Conservation (phyloP, 164 flowering plant genomes). For the Malania oleifera region DNA sequence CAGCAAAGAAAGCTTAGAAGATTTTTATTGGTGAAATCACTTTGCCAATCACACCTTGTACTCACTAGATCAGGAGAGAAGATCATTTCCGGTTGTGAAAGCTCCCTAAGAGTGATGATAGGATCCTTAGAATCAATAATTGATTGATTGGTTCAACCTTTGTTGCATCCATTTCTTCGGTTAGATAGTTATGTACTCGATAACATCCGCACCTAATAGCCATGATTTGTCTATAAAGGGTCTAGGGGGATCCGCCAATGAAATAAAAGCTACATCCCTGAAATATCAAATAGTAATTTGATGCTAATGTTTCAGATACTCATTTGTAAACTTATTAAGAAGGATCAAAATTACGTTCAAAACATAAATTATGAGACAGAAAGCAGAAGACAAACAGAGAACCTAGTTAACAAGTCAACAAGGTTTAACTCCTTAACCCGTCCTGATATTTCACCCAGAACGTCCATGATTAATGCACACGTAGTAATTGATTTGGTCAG, state of each 20-base stretch:
- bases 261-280: constrained; percentile 91
- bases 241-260: constrained; percentile 83
- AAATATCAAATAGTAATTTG: constrained; percentile 18
- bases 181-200: constrained; percentile 80
- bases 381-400: constrained; percentile 2
- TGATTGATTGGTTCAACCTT: constrained; percentile 58
- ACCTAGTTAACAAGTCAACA: constrained; percentile 94
- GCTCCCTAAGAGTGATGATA: constrained; percentile 84
- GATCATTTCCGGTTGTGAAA: constrained; percentile 92
- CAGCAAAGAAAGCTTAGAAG: too few species aligned
- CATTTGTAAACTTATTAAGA: neutral
- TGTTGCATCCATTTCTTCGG: constrained; percentile 97
- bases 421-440: constrained; percentile 85
- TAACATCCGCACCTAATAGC: constrained; percentile 85
- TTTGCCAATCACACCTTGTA: constrained; percentile 94
- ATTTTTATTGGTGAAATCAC: constrained; percentile 26
- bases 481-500: constrained; percentile 70
- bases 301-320: constrained; percentile 9
- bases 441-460: constrained; percentile 73
- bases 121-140: constrained; percentile 28
- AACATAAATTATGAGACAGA: neutral
- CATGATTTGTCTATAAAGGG: constrained; percentile 85
- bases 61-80: constrained; percentile 97
- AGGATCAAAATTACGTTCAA: neutral
- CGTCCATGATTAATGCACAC: constrained; percentile 56